Evolutionary conservation across 495 filamentous ascomycete genomes (phyloP), one percentile per base, ranked within the genome.

Genomic region (Penicillium pulvis): DNA sequence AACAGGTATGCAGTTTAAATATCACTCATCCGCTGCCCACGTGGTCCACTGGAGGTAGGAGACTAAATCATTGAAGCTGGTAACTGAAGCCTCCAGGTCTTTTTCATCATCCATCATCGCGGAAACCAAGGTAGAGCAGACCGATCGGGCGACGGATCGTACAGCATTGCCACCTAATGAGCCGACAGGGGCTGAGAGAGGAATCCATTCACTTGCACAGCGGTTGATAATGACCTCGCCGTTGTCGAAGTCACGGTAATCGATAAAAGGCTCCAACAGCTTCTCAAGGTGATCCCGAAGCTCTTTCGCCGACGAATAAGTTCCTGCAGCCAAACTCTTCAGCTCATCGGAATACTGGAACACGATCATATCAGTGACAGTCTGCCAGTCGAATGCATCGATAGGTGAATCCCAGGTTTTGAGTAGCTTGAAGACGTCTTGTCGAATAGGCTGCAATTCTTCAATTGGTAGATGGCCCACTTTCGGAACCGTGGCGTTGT

Each of bases 301-400:
- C 6, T 70, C 46, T 14, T 67, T 57, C 16, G 76, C 52, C 0
- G 72, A 66, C 3, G 68, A 50, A 3, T 78, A 45, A 6, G 73
- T 66, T 4, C 65, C 67, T 14, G 74, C 75, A 0, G 73, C 75
- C 58, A 88, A 65, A 33, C 77, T 77, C 19, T 74, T 67, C 50
- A 89, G 67, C 33, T 81, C 73, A 23, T 77, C 69, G 8, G 78
- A 74, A 55, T 88, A 88, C 11, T 85, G 79, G 16, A 75, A 67
- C 6, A 87, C 75, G 10, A 90, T 74, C 81, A 85, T 81, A 58
- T 90, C 87, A 0, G 77, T 75, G 30, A 85, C 74, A 0, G 69
- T 76, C 61, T 87, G 87, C 87, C 87, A 90, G 56, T 87, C 73
- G 17, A 79, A 66, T 26, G 58, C 51, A 10, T 48, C 11, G 33